phyloP scores from a whole-genome alignment of 148 eudicot species.

The Fagopyrum homotropicum region DNA sequence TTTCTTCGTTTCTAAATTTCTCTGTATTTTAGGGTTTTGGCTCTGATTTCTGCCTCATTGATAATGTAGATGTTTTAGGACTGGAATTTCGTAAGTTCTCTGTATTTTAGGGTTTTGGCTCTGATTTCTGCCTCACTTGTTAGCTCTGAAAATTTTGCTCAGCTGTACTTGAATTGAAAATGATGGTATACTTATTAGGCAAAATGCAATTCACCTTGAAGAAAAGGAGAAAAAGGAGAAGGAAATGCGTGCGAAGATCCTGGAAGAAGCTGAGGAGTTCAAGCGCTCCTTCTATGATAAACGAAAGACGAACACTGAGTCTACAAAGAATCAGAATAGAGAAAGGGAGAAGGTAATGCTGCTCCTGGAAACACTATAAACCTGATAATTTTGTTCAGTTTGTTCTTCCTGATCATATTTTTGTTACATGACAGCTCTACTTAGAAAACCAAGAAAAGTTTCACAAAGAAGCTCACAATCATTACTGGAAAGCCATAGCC shows the following conservation, averaged over 20 bases:
- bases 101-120: not conserved
- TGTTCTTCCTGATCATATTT: not conserved
- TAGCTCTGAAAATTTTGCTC: not conserved
- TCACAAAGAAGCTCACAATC: conserved; percentile 71
- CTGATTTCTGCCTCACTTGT: not conserved
- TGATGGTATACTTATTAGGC: conserved; percentile 22
- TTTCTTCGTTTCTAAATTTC: not conserved
- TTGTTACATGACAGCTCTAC: conserved; percentile 16
- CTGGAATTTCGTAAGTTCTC: too few species aligned
- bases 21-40: not conserved
- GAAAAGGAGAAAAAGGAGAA: conserved; percentile 76
- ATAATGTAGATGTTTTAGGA: too few species aligned
- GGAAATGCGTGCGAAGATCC: conserved; percentile 58
- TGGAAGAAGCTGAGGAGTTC: conserved; percentile 71
- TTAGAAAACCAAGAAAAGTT: conserved; percentile 42
- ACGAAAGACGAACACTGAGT: conserved; percentile 44
- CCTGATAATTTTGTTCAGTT: not conserved
- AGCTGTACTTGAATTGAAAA: not conserved
- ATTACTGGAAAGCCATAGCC: conserved; percentile 88
- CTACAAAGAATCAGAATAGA: conserved; percentile 46
- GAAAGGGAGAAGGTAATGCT: conserved; percentile 71
- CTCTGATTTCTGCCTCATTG: not conserved
- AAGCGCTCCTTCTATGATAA: conserved; percentile 61
- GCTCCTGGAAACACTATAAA: too few species aligned
- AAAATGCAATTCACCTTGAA: conserved; percentile 68